These are phyloP conservation scores for Bacterosira constricta DNA, from an alignment of 108 stramenopile genomes.

Conservation along the genomic window DNA sequence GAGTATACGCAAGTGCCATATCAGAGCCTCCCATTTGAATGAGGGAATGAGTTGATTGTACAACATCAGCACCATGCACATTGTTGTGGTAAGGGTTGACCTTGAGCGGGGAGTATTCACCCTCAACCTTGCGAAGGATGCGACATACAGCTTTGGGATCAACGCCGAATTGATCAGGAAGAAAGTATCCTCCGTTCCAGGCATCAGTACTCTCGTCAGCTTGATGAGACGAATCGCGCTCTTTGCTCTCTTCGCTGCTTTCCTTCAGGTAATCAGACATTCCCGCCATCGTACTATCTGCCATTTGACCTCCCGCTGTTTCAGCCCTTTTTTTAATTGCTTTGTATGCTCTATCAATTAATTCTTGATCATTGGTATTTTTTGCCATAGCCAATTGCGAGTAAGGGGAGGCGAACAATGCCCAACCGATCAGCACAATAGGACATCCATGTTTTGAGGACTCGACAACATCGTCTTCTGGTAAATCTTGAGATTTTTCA, in stretches of 20 bases:
- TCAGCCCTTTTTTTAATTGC: constrained; percentile 5
- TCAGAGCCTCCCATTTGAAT: constrained; percentile 47
- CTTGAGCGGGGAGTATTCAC: constrained; percentile 30
- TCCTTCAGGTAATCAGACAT: not conserved
- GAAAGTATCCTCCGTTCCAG: constrained; percentile 34
- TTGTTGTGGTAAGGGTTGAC: constrained; percentile 61
- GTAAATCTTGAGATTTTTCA: not conserved
- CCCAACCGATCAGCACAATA: constrained; percentile 55
- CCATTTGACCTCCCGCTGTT: not conserved
- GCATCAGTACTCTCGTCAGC: not conserved
- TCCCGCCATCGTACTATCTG: not conserved
- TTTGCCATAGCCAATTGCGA: constrained; percentile 53
- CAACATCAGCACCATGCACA: constrained; percentile 62
- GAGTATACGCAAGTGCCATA: not conserved
- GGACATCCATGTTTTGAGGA: constrained; percentile 34
- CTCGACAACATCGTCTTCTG: not conserved
- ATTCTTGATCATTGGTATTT: constrained; percentile 12
- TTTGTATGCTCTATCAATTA: constrained; percentile 4
- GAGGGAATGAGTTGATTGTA: constrained; percentile 52
- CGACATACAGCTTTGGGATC: constrained; percentile 17
- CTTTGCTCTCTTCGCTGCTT: not conserved
- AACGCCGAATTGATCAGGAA: constrained; percentile 25
- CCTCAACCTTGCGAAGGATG: constrained; percentile 45
- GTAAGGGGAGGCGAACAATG: constrained; percentile 52
- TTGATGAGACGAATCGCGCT: not conserved